Conservation (phyloP, 208 protist species). For the Trypanosoma melophagium region DNA sequence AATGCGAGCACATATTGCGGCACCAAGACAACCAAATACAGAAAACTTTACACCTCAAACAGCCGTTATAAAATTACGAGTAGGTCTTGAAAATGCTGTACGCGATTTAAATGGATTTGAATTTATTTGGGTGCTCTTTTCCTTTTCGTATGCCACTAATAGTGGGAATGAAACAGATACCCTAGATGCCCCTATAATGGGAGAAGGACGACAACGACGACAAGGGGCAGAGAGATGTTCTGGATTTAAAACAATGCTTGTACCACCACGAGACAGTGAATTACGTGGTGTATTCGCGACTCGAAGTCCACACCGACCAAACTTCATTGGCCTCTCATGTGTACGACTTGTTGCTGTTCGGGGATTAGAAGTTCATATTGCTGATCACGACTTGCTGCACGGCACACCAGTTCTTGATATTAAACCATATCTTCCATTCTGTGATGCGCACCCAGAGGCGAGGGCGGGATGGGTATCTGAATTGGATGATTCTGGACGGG, state of each 20-base stretch:
- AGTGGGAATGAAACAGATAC: background rate
- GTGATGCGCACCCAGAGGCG: slow-evolving; percentile 78
- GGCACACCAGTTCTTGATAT: slow-evolving; percentile 96
- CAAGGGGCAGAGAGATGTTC: slow-evolving; percentile 53
- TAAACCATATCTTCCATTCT: slow-evolving; percentile 94
- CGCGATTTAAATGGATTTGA: slow-evolving; percentile 84
- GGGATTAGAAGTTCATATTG: slow-evolving; percentile 81
- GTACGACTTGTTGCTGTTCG: slow-evolving; percentile 80
- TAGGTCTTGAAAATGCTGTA: slow-evolving; percentile 82
- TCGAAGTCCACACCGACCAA: slow-evolving; percentile 89
- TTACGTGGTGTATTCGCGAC: slow-evolving; percentile 90
- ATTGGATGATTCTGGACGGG: slow-evolving; percentile 65
- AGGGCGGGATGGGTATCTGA: slow-evolving; percentile 80
- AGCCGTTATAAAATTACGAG: slow-evolving; percentile 75
- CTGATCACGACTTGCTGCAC: slow-evolving; percentile 94
- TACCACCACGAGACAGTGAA: slow-evolving; percentile 80
- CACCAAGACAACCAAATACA: slow-evolving; percentile 83
- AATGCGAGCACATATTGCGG: slow-evolving; percentile 80
- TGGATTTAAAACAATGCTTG: slow-evolving; percentile 85
- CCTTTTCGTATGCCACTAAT: slow-evolving; percentile 73
- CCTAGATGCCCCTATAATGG: too few species aligned
- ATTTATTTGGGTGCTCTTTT: slow-evolving; percentile 91
- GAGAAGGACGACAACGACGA: slow-evolving; percentile 40
- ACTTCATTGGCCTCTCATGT: slow-evolving; percentile 90
- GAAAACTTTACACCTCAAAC: slow-evolving; percentile 74